These are phyloP conservation scores for Gymnopus androsaceus DNA, from an alignment of 1,284 basidiomycete genomes.

Conservation along the genomic window DNA sequence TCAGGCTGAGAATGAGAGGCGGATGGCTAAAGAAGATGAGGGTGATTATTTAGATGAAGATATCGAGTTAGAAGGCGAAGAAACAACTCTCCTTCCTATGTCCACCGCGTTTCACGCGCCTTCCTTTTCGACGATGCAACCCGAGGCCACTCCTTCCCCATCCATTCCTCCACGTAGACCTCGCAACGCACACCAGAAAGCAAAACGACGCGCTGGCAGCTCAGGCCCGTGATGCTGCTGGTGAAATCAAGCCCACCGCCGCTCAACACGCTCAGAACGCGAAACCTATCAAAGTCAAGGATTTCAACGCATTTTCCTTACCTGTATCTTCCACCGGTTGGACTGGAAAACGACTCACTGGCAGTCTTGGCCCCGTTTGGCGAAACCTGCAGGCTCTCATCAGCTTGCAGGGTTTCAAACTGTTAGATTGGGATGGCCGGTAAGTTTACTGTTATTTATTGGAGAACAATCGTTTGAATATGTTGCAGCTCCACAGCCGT, in stretches of 20 bases:
- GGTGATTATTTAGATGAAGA: background rate
- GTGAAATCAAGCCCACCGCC: background rate
- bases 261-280: background rate
- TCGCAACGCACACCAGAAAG: background rate
- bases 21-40: background rate
- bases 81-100: too few species aligned
- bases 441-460: too few species aligned
- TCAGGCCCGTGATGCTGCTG: background rate
- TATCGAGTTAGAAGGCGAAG: background rate
- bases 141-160: background rate
- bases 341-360: background rate
- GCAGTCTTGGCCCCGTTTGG: background rate
- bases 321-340: background rate
- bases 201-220: background rate
- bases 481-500: background rate
- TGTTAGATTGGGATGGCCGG: constrained; percentile 7
- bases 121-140: background rate
- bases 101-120: background rate
- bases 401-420: background rate
- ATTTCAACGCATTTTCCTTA: background rate
- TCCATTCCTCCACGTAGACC: background rate
- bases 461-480: background rate
- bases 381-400: background rate
- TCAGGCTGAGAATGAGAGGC: background rate
- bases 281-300: background rate